Evolutionary conservation across 2,329 filamentous ascomycete genomes (phyloP), one percentile per base, ranked within the genome.

Genomic region (Phaeosphaeriaceae sp.): DNA sequence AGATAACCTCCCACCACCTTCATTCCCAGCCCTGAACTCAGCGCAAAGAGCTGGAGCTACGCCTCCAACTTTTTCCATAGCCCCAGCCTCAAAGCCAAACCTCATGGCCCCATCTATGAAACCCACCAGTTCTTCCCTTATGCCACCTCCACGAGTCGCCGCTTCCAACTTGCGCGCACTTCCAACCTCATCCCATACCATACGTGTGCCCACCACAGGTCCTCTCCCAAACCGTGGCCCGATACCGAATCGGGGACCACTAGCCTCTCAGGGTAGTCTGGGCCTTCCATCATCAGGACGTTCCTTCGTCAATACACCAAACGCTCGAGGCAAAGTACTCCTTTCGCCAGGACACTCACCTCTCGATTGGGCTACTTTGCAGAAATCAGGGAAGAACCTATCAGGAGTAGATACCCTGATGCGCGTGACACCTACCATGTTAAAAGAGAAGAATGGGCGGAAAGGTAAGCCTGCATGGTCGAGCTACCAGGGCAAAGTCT

Each of bases 301-400:
- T 23, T 54, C 61, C 8, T 46, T 46, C n/a, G 52, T 69, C 39
- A 68, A 73, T 38, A 76, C 74, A 9, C 72, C 74, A 21, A 81
- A 74, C 46, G 66, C 66, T 32, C 77, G 73, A 48, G 76, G 82
- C 72, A 89, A 93, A 66, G 89, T 97, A 4, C 80, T 88, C 7
- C 84, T 99, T 4, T 83, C 86, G n/a, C 94, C 94, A 0, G 93
- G 94, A 26, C 92, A 93, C 78, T 96, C 91, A 2, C 93, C 94
- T 0, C 85, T 99, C 11, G 94, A 99, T 81, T 99, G 94, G 94
- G 94, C 94, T 11, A 86, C 88, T 5, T 83, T 96, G 1, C 87
- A 91, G 55, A 83, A 92, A 20, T 87, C 88, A n/a, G 84, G 84
- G 32, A 63, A 64, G 42, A 79, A 79, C 46, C 62, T 80, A 1